Conservation (phyloP, 768 basidiomycete species). For the Wakefieldia striispora region DNA sequence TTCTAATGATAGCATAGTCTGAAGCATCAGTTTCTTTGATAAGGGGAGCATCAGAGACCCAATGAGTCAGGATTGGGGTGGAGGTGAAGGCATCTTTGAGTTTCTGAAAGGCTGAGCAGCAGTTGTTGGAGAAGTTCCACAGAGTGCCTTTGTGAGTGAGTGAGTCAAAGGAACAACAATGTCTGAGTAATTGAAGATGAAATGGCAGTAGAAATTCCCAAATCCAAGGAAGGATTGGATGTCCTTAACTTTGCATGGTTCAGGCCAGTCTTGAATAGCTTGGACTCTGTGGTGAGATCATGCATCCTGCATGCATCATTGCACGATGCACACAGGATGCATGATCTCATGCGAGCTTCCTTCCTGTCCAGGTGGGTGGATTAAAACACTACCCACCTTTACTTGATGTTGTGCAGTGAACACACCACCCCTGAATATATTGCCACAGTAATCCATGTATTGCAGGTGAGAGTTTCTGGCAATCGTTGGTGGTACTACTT, state of each 20-base stretch:
- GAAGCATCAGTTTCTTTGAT: not conserved
- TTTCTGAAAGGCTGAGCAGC: too few relatives aligned
- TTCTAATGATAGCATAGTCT: not conserved
- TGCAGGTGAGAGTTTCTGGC: constrained; percentile 45
- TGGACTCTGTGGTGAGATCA: too few relatives aligned
- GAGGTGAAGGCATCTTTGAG: too few relatives aligned
- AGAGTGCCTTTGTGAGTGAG: too few relatives aligned
- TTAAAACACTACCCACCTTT: not conserved
- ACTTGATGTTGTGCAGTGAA: constrained; percentile 31
- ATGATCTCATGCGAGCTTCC: constrained; percentile 47
- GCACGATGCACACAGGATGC: constrained; percentile 54
- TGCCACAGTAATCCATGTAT: constrained; percentile 56
- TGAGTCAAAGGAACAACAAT: too few relatives aligned
- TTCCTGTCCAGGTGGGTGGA: constrained; percentile 56
- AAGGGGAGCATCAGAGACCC: not conserved
- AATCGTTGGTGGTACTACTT: not conserved
- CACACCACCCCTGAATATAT: constrained; percentile 58
- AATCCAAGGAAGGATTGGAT: too few relatives aligned
- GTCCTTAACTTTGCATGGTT: too few relatives aligned
- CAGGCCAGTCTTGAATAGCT: too few relatives aligned
- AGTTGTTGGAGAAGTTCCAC: too few relatives aligned
- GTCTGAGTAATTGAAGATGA: too few relatives aligned
- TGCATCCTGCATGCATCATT: too few relatives aligned
- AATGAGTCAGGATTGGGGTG: not conserved
- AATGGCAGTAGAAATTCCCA: too few relatives aligned